A percentile compares a stretch with the other conserved stretches of the same genome.
These are phyloP conservation scores for Stephania cephalantha DNA, from an alignment of 164 flowering plant species.

Conservation along the genomic window DNA sequence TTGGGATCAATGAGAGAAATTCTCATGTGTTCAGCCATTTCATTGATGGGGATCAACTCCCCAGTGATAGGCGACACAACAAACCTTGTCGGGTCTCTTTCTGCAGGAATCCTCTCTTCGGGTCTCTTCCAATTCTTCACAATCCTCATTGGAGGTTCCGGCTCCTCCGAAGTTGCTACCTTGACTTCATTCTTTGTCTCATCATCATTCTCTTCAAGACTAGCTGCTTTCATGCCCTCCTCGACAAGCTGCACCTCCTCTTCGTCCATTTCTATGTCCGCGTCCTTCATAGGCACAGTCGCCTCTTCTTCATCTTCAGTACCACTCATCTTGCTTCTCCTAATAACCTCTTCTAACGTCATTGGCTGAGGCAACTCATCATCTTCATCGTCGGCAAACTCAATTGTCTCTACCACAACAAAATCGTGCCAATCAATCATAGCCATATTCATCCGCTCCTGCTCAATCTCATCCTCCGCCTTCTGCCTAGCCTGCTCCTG, in stretches of 20 bases:
- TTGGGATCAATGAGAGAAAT: conserved; percentile 98
- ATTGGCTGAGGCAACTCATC: conserved; percentile 94
- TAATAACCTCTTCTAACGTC: conserved; percentile 92
- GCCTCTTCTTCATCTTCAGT: conserved; percentile 51
- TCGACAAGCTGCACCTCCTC: conserved; percentile 93
- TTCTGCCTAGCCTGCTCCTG: conserved; percentile 98
- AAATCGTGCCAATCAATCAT: conserved; percentile 99
- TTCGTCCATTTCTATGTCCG: conserved; percentile 99
- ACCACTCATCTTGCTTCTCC: conserved; percentile 79
- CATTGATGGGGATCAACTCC: conserved; percentile 78
- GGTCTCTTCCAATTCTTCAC: conserved; percentile 99
- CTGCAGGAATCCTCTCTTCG: conserved; percentile 86
- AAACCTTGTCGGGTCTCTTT: conserved; percentile 78
- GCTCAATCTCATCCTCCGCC: conserved; percentile 96
- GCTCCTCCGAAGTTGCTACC: conserved; percentile 41
- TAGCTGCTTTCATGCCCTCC: conserved; percentile 89
- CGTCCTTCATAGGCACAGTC: conserved; percentile 80
- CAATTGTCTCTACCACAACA: conserved; percentile 89
- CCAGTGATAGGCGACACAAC: conserved; percentile 95
- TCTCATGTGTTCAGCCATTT: conserved; percentile 99
- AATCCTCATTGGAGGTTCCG: conserved; percentile 88
- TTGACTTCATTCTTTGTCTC: conserved; percentile 37
- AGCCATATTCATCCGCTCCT: conserved; percentile 88
- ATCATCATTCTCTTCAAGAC: conserved; percentile 58
- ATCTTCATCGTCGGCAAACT: conserved; percentile 97